phyloP scores from a whole-genome alignment of 345 rosid species.

The Hibiscus mutabilis region DNA sequence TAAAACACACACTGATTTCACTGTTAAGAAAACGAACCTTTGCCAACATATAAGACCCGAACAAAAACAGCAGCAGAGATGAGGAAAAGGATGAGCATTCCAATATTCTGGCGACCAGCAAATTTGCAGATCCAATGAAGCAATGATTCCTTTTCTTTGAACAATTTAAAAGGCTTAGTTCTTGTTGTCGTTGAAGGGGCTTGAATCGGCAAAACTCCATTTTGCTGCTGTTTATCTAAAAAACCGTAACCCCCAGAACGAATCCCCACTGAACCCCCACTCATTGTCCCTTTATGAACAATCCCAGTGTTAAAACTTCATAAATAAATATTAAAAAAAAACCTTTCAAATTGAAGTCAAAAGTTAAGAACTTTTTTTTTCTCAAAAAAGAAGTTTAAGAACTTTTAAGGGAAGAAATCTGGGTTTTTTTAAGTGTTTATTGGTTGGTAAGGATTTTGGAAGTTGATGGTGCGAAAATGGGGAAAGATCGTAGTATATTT shows the following conservation, averaged over 20 bases:
- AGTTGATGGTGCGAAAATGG: too few relatives aligned
- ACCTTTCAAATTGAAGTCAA: too few relatives aligned
- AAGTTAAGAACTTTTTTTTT: too few relatives aligned
- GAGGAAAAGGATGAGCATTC: too few relatives aligned
- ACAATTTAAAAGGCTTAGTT: constrained; percentile 64
- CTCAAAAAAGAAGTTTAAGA: too few relatives aligned
- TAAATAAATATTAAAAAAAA: too few relatives aligned
- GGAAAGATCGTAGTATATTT: background rate
- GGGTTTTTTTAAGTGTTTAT: constrained; percentile 13
- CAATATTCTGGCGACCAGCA: too few relatives aligned
- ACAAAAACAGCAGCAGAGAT: constrained; percentile 78
- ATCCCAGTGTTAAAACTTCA: background rate
- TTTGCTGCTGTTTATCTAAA: constrained; percentile 57
- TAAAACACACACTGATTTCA: too few relatives aligned
- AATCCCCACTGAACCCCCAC: too few relatives aligned
- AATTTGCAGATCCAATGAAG: constrained; percentile 78
- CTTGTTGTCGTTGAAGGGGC: constrained; percentile 29
- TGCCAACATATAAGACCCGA: constrained; percentile 76
- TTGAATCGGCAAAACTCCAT: constrained; percentile 43
- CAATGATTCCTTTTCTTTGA: constrained; percentile 71
- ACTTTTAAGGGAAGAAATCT: background rate
- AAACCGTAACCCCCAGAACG: constrained; percentile 79
- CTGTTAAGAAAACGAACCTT: constrained; percentile 40
- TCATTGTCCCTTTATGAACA: constrained; percentile 34
- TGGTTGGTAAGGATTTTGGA: too few relatives aligned